Evolutionary conservation across 805 yeast genomes (phyloP), one percentile per base, ranked within the genome.

Genomic region (Hanseniaspora occidentalis): DNA sequence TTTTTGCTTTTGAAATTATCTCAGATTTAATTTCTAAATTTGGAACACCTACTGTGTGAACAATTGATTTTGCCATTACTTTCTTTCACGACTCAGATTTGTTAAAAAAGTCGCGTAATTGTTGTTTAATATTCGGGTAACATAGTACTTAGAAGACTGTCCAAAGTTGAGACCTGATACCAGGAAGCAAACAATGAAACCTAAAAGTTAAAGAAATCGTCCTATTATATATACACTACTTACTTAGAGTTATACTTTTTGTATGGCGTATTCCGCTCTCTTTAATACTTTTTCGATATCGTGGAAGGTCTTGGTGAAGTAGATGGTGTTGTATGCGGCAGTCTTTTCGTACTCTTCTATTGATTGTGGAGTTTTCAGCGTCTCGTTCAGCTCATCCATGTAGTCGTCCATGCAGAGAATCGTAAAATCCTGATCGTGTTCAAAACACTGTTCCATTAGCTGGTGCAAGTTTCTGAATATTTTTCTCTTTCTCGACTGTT

Each of bases 391-490:
- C 21, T 13, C 16, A 20, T 21, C 33, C 24, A 36, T 34, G 35
- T 42, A 47, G 26, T 46, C 52, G 22, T 33, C 45, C 20, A 45
- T 57, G 53, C 39, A 59, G 43, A 6, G 49, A 18, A n/a, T 50
- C 42, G 29, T 51, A 52, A 16, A 51, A 43, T 31, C 58, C 44
- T 22, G 51, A 25, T 41, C 47, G 25, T 39, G 35, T 16, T 43
- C 36, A 24, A 18, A 41, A 19, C 26, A 25, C 39, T 36, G 46
- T 53, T 47, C 38, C 39, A 18, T 47, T 44, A 14, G 25, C 37
- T 2, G 43, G 40, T 27, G 45, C 33, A 36, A 48, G 35, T 43
- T 51, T 35, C n/a, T 43, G 38, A 18, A 46, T 20, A 35, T 43
- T 45, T 33, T 51, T 49, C 31, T 47, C 46, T 41, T 51, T 52